Percentiles rank a stretch among this genome's conserved stretches.
Evolutionary conservation across 1,284 basidiomycete genomes (phyloP).

Genomic region (Heterobasidion annosum): DNA sequence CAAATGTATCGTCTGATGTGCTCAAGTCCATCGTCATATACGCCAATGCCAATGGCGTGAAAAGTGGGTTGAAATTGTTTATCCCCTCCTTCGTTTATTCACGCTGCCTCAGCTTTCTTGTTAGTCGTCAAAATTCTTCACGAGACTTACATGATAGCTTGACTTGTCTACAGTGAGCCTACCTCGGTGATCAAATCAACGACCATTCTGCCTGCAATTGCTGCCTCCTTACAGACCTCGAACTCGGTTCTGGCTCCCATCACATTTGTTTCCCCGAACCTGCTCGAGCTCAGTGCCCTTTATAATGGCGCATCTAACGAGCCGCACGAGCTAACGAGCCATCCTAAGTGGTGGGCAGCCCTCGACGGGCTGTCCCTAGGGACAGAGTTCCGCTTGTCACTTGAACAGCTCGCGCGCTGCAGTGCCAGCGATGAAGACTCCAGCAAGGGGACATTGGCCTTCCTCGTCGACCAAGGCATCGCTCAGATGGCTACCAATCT

Average conservation of each 20-base stretch:
- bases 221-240: conserved; percentile 20
- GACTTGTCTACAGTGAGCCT: conserved; percentile 52
- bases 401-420: conserved; percentile 49
- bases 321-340: conserved; percentile 37
- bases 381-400: conserved; percentile 51
- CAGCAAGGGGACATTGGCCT: conserved; percentile 42
- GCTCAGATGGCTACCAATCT: conserved; percentile 74
- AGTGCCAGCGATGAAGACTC: conserved; percentile 27
- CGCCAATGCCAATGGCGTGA: conserved; percentile 35
- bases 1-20: conserved; percentile 56
- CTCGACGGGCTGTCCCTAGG: conserved; percentile 57
- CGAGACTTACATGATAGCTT: not conserved
- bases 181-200: conserved; percentile 80
- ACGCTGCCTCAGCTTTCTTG: conserved; percentile 43
- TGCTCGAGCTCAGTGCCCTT: conserved; percentile 65
- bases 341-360: conserved; percentile 53
- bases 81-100: not conserved
- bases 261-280: conserved; percentile 72
- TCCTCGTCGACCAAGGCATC: conserved; percentile 60
- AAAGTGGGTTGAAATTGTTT: conserved; percentile 32
- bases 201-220: conserved; percentile 60
- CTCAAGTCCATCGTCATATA: conserved; percentile 45
- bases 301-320: conserved; percentile 44
- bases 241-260: conserved; percentile 33
- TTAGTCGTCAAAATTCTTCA: conserved; percentile 23